Percentiles rank a stretch among this genome's conserved stretches.
Conservation (phyloP, 2,329 filamentous ascomycete species). For the Metarhizium sp. region DNA sequence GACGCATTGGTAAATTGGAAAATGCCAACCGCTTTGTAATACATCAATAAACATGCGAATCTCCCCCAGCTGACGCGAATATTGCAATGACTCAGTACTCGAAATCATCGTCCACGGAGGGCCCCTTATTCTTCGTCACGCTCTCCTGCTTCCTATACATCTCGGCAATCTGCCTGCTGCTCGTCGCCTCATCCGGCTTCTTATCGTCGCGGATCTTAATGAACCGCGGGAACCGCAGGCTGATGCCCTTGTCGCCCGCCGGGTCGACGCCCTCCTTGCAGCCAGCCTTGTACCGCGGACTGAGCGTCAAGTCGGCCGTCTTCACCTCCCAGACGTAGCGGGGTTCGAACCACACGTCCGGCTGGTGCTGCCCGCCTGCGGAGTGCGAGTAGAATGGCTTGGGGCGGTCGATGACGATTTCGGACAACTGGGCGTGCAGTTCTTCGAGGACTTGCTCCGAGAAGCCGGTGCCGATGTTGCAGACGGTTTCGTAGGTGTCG, state of each 20-base stretch:
- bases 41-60: not conserved
- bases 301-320: constrained; percentile 88
- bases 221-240: constrained; percentile 83
- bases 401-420: constrained; percentile 74
- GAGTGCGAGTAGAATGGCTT: constrained; percentile 95
- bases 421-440: constrained; percentile 64
- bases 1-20: not conserved
- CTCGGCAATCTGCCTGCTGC: constrained; percentile 76
- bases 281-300: constrained; percentile 88
- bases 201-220: constrained; percentile 92
- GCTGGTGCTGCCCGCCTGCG: constrained; percentile 77
- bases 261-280: constrained; percentile 69
- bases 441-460: constrained; percentile 89
- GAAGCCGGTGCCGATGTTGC: constrained; percentile 98
- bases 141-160: constrained; percentile 97
- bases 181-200: constrained; percentile 85
- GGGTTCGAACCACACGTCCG: constrained; percentile 97
- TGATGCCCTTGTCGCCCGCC: constrained; percentile 67
- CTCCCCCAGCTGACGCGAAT: not conserved
- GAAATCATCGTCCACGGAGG: constrained; percentile 90
- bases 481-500: constrained; percentile 88
- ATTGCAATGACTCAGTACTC: constrained; percentile 57
- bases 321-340: constrained; percentile 95
- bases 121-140: constrained; percentile 76
- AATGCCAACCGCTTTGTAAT: not conserved